Conservation (phyloP, 495 filamentous ascomycete genomes). For the Ascodesmis nigricans region DNA sequence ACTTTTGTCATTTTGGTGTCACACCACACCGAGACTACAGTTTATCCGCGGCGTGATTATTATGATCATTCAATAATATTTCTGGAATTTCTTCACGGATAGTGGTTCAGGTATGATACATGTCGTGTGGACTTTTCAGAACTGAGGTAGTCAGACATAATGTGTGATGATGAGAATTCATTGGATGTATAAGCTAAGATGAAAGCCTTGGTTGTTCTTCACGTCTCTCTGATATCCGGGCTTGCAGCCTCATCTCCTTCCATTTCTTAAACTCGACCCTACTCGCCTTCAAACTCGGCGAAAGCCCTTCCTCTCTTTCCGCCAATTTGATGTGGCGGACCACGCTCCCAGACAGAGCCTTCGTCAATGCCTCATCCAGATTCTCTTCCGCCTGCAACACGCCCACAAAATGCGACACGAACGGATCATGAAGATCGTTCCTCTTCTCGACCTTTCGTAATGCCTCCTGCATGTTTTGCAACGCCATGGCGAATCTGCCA, state of each 20-base stretch:
- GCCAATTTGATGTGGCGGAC: conserved; percentile 12
- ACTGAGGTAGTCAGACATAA: too few species aligned
- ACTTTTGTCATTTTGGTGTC: too few species aligned
- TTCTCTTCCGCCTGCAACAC: conserved; percentile 30
- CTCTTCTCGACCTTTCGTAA: conserved; percentile 26
- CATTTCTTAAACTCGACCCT: conserved; percentile 7
- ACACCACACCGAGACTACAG: too few species aligned
- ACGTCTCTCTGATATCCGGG: conserved; percentile 7
- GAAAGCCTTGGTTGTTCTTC: too few species aligned
- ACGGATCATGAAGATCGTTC: conserved; percentile 30
- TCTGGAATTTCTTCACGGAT: too few species aligned
- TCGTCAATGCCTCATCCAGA: conserved; percentile 43
- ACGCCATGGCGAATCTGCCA: conserved; percentile 37
- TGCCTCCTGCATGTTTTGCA: conserved; percentile 35
- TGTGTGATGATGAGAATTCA: too few species aligned
- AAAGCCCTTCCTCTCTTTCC: conserved; percentile 6
- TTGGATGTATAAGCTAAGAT: too few species aligned
- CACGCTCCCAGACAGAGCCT: conserved; percentile 25
- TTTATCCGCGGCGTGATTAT: too few species aligned
- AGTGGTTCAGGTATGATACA: too few species aligned
- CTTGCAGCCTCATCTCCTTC: conserved; percentile 1
- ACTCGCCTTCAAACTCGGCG: conserved; percentile 6
- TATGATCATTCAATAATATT: too few species aligned
- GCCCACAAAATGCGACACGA: conserved; percentile 36
- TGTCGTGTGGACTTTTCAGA: too few species aligned